These are phyloP conservation scores for Gliomastix tumulicola DNA, from an alignment of 2,329 filamentous ascomycete genomes.

Conservation along the genomic window DNA sequence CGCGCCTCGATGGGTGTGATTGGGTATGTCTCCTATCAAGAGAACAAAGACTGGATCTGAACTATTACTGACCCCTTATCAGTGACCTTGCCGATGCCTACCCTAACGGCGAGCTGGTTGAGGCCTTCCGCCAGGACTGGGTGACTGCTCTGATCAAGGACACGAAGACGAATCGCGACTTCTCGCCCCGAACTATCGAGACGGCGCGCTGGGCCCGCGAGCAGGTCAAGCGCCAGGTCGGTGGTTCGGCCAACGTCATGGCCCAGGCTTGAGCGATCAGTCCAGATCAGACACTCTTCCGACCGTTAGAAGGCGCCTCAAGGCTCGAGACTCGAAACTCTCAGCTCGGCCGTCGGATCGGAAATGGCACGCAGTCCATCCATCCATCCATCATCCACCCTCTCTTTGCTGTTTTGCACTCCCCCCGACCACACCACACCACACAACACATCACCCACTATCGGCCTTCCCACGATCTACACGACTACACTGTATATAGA, in stretches of 20 bases:
- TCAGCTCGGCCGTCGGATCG: background rate
- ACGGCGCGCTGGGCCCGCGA: constrained; percentile 97
- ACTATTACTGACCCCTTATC: constrained; percentile 1
- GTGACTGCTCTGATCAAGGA: constrained; percentile 85
- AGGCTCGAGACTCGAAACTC: background rate
- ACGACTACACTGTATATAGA: constrained; percentile 31
- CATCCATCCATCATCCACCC: constrained; percentile 5
- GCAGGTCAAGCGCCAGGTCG: constrained; percentile 87
- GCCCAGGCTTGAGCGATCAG: constrained; percentile 27
- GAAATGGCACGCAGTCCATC: constrained; percentile 1
- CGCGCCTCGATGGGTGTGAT: constrained; percentile 96
- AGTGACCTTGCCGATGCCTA: constrained; percentile 94
- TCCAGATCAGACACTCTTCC: background rate
- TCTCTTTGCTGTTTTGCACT: background rate
- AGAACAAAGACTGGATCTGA: too few relatives aligned
- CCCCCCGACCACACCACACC: constrained; percentile 7
- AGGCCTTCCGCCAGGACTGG: constrained; percentile 88
- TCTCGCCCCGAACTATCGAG: constrained; percentile 75
- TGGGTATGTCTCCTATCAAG: constrained; percentile 60
- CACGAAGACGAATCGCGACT: constrained; percentile 83
- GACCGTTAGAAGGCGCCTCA: background rate
- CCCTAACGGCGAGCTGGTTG: constrained; percentile 78
- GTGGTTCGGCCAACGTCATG: constrained; percentile 45
- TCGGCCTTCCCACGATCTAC: constrained; percentile 20
- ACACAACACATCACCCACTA: constrained; percentile 20